phyloP scores from a whole-genome alignment of 805 yeast species.

The Trichomonascus vanleenenianus region DNA sequence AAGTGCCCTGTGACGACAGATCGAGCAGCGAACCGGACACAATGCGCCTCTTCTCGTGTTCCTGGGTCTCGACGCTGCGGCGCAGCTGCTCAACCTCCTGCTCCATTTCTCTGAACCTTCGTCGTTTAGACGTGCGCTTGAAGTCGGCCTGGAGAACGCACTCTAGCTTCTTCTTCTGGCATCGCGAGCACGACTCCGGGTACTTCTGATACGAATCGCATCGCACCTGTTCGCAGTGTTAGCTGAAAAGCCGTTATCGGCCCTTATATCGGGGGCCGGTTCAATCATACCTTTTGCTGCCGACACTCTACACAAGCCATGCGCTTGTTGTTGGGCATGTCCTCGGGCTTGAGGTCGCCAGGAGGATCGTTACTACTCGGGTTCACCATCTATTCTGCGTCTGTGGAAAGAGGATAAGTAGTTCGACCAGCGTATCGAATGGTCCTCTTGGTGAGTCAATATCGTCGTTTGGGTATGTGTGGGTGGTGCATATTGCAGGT shows the following conservation, averaged over 20 bases:
- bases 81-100: slow-evolving; percentile 66
- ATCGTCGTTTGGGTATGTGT: too few relatives aligned
- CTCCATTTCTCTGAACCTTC: slow-evolving; percentile 45
- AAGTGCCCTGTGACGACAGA: background rate
- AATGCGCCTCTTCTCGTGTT: slow-evolving; percentile 9
- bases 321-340: slow-evolving; percentile 32
- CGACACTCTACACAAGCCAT: slow-evolving; percentile 95
- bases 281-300: slow-evolving; percentile 68
- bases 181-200: slow-evolving; percentile 78
- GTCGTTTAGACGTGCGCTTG: slow-evolving; percentile 81
- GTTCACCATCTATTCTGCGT: too few relatives aligned
- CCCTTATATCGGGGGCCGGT: background rate
- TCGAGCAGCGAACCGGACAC: slow-evolving; percentile 15
- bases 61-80: slow-evolving; percentile 35
- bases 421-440: too few relatives aligned
- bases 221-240: slow-evolving; percentile 38
- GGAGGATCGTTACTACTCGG: slow-evolving; percentile 11
- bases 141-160: slow-evolving; percentile 76
- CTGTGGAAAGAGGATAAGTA: too few relatives aligned
- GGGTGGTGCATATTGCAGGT: too few relatives aligned
- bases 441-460: too few relatives aligned
- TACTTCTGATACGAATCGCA: slow-evolving; percentile 77
- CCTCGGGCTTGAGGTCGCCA: slow-evolving; percentile 16
- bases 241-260: slow-evolving; percentile 4
- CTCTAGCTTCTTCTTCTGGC: slow-evolving; percentile 56